phyloP scores from a whole-genome alignment of 345 rosid species.

The Murraya paniculata region DNA sequence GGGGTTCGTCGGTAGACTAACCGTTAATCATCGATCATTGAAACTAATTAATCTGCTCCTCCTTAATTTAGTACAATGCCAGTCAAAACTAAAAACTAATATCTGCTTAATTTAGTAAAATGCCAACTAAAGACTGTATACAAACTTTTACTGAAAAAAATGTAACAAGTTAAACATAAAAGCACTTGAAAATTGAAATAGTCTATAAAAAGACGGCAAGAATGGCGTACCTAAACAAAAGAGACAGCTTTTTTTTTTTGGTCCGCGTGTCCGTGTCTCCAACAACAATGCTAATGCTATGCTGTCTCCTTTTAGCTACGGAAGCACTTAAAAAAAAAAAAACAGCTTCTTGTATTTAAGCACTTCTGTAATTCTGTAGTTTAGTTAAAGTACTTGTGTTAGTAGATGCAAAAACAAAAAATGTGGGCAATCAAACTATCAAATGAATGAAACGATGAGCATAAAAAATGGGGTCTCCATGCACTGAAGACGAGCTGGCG shows the following conservation, averaged over 20 bases:
- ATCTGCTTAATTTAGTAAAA: no score
- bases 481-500: no score
- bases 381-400: no score
- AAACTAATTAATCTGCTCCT: no score
- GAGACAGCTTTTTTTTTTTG: not conserved
- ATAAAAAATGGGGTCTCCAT: no score
- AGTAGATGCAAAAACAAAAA: not conserved
- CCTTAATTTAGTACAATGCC: no score
- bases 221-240: not conserved
- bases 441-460: not conserved
- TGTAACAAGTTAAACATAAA: not conserved
- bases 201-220: not conserved
- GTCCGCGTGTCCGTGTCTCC: not conserved
- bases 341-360: not conserved
- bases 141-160: no score
- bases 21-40: no score
- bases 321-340: not conserved
- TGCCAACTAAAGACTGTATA: no score
- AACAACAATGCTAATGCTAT: not conserved
- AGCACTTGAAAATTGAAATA: not conserved
- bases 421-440: not conserved
- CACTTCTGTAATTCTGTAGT: not conserved
- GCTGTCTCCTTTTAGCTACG: not conserved
- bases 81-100: no score
- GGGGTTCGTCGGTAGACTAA: no score